Base-by-base conservation (phyloP, 768 basidiomycete species). In the Amanita inopinata region DNA sequence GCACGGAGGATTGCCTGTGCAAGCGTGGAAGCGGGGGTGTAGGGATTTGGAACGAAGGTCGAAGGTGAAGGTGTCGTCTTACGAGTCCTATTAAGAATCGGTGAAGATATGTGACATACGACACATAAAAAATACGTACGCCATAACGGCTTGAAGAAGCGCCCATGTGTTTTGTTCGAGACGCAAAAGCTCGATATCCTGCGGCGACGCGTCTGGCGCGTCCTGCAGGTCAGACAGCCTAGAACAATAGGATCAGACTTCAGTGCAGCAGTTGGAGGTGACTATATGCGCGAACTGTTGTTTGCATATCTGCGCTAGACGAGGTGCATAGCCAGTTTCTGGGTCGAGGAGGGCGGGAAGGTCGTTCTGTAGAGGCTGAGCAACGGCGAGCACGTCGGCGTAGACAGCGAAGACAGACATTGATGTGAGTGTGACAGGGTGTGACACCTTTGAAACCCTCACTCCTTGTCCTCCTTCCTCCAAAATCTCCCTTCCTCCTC, bases 161-260 rank as follows among this genome's bases (percentile, higher is more conserved):
- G 71, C 73, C 89, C 89, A 93, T 0, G 89, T 89, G 57, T 83
- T 80, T 34, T 77, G 71, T 55, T 92, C 88, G 57, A 90, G 66
- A 7, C 73, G 68, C 40, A 88, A 59, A 1, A 77, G 63, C 18
- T 82, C 80, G 0, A 81, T 50, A 15, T 44, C 35, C 14, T 44
- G 43, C 1, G 25, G 18, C 8, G 41, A 19, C 41, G 41, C 23
- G 41, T 43, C 33, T 14, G 33, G 41, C 14, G 41, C 33, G 35
- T 44, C 43, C 0, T 5, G 14, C 20, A 43, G 41, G 1, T 43
- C 28, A 8, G 7, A 1, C n/a, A 33, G 38, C 5, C 22, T 3
- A n/a, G 22, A 30, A 30, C 5, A 15, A 14, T 40, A 3, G 11
- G 37, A 4, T 23, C n/a, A n/a, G n/a, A n/a, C n/a, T n/a, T n/a